phyloP scores from a whole-genome alignment of 2,329 filamentous ascomycete genomes.

The Alternaria hordeiaustralica region DNA sequence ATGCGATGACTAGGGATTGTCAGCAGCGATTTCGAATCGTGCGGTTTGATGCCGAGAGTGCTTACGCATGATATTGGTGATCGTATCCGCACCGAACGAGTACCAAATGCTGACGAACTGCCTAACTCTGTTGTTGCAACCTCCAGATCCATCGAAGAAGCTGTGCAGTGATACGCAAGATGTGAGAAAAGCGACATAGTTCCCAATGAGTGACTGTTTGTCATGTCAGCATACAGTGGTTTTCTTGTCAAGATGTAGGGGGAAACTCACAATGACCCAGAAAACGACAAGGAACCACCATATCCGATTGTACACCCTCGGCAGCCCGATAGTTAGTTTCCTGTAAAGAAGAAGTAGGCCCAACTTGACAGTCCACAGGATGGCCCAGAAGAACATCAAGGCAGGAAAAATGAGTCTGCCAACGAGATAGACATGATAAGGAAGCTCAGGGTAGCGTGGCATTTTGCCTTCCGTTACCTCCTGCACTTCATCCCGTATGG shows the following conservation, averaged over 20 bases:
- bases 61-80: constrained; percentile 5
- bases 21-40: background rate
- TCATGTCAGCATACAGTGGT: background rate
- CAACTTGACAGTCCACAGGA: constrained; percentile 7
- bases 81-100: background rate
- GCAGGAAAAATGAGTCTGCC: background rate
- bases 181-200: background rate
- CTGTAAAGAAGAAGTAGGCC: constrained; percentile 6
- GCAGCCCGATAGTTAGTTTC: background rate
- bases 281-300: constrained; percentile 5
- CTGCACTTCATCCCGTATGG: background rate
- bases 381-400: constrained; percentile 3
- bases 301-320: background rate
- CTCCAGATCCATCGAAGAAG: background rate
- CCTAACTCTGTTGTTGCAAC: background rate
- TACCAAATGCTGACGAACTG: constrained; percentile 7
- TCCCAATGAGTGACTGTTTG: background rate
- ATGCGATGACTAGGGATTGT: background rate
- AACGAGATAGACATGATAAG: background rate
- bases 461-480: background rate
- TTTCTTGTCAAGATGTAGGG: background rate
- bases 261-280: constrained; percentile 1
- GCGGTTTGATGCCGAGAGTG: background rate
- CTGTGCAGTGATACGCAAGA: background rate
- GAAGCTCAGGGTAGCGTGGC: background rate